Evolutionary conservation across 192 early-diverging fungal genomes (phyloP).

Genomic region (Mortierella alpina): DNA sequence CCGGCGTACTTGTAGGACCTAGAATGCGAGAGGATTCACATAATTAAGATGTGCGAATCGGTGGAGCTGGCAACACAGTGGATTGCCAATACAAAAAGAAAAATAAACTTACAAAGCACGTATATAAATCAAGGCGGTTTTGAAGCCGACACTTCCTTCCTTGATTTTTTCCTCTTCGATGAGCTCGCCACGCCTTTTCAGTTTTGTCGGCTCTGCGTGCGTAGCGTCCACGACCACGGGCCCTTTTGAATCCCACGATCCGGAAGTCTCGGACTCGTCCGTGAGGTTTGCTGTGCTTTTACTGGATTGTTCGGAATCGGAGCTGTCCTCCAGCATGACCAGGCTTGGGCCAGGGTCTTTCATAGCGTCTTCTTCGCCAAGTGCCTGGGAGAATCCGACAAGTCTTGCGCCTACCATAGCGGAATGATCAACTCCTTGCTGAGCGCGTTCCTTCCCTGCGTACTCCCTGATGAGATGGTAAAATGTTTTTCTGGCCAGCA

Average conservation of each 20-base stretch:
- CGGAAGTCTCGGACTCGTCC: too few relatives aligned
- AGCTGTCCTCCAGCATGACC: too few relatives aligned
- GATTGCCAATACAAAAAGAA: too few relatives aligned
- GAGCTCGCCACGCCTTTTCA: background rate
- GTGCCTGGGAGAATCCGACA: conserved; percentile 62
- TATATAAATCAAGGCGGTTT: conserved; percentile 31
- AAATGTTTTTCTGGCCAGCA: conserved; percentile 39
- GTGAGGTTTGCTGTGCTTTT: too few relatives aligned
- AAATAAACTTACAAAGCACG: conserved; percentile 27
- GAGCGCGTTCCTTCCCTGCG: conserved; percentile 10
- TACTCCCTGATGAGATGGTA: conserved; percentile 58
- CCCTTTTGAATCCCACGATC: background rate
- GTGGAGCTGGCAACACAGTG: conserved; percentile 13
- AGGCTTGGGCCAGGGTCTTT: background rate
- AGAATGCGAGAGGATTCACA: background rate
- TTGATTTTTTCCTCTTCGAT: conserved; percentile 23
- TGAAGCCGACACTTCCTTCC: conserved; percentile 19
- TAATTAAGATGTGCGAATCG: conserved; percentile 1
- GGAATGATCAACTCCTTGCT: background rate
- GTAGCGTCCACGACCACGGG: background rate
- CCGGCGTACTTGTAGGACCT: conserved; percentile 50
- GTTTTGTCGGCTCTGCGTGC: background rate
- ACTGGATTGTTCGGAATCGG: too few relatives aligned
- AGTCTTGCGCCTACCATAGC: background rate
- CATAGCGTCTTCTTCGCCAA: conserved; percentile 16